A percentile compares a stretch with the other conserved stretches of the same genome.
Conservation (phyloP, 805 yeast species). For the Ogataea trehaloabstinens region DNA sequence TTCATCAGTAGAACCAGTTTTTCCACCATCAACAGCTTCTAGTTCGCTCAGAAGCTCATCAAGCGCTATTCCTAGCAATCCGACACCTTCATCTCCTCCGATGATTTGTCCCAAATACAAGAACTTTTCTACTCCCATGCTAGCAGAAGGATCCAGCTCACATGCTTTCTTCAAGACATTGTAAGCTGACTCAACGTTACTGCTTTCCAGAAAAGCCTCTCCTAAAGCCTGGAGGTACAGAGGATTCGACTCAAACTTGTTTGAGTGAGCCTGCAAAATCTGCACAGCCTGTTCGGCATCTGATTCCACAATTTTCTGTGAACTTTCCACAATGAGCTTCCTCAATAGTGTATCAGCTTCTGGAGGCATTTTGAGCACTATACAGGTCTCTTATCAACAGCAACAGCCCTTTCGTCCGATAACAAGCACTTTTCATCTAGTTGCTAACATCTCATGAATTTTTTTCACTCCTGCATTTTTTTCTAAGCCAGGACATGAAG, state of each 20-base stretch:
- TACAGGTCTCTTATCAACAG: constrained; percentile 1
- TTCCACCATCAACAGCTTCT: constrained; percentile 22
- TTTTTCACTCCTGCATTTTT: too few species aligned
- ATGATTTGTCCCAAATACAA: constrained; percentile 87
- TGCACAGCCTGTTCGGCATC: constrained; percentile 56
- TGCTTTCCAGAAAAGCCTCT: constrained; percentile 75
- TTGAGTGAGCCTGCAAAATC: constrained; percentile 38
- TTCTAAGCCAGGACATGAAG: too few species aligned
- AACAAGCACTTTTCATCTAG: background rate
- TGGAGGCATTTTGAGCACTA: constrained; percentile 3
- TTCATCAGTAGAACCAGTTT: constrained; percentile 14
- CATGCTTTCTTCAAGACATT: constrained; percentile 58
- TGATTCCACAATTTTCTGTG: constrained; percentile 43
- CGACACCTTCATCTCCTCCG: constrained; percentile 77
- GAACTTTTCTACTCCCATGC: constrained; percentile 73
- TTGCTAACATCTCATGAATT: too few species aligned
- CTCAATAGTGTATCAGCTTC: constrained; percentile 6
- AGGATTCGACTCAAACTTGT: constrained; percentile 41
- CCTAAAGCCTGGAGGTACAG: constrained; percentile 58
- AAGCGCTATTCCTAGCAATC: constrained; percentile 61
- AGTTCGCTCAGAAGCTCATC: constrained; percentile 44
- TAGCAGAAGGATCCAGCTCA: constrained; percentile 66
- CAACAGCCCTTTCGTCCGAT: constrained; percentile 2
- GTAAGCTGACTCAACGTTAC: constrained; percentile 78
- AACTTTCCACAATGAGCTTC: constrained; percentile 11